Evolutionary conservation across 768 basidiomycete genomes (phyloP), one percentile per base, ranked within the genome.

Genomic region (Punctularia strigosozonata): DNA sequence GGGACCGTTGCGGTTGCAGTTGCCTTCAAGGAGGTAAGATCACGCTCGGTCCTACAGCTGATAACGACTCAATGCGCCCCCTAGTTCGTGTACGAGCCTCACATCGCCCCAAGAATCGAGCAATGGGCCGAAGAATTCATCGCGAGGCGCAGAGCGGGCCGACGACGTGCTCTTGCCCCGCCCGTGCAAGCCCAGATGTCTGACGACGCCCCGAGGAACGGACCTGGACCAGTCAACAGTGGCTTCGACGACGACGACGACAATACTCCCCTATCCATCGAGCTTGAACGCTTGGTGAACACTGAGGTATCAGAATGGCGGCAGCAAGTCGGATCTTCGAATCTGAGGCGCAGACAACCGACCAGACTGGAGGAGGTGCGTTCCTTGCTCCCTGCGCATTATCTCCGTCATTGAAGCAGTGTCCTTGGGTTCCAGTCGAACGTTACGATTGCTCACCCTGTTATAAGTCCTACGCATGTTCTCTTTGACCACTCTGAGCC

Each of bases 61-160:
- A 5, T 6, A 18, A 31, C 4, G n/a, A 25, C n/a, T 41, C n/a
- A 28, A 14, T 36, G 4, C 15, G 21, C 18, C 25, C 36, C 10
- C 14, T 42, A 83, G 80, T 74, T 75, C 40, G 69, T 83, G 21
- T 81, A 79, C 41, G 77, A 78, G 44, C 79, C 79, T 7, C 77
- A 80, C 42, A 66, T 82, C 41, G 77, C 76, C 15, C 79, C 78
- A 0, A 64, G 60, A 31, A 32, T 82, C 21, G 77, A 76, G 60
- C 59, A 54, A 37, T 62, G 62, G 57, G 54, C 54, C 2, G 59
- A 63, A 47, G 48, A 50, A 19, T 60, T 54, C 49, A 46, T 59
- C 18, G 54, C 51, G 22, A 43, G 43, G 24, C 55, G 59, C 36
- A 56, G 55, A 18, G 37, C 35, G 37, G 5, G 15, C 35, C 43